Base-by-base conservation (phyloP, 2,329 filamentous ascomycete genomes). In the Dichotomopilus funicola region DNA sequence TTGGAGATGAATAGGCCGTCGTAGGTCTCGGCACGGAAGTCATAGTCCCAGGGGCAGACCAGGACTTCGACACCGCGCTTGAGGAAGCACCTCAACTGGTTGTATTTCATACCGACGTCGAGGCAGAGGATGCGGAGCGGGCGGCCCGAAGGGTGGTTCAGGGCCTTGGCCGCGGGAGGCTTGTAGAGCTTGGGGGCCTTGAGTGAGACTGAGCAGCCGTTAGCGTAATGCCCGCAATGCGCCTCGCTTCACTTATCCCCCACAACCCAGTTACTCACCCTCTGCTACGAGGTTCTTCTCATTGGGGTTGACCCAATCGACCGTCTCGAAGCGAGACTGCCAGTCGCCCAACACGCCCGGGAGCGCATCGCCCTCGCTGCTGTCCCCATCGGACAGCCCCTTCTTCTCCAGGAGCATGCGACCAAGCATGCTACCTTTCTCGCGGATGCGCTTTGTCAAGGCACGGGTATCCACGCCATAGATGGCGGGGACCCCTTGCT, bases 1-100 rank as follows among this genome's bases (percentile, higher is more conserved):
- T 99, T 99, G 62, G 92, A 97, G 64, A 99, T 85, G 78, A 99
- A 99, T 48, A 99, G 83, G 70, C 94, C 94, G 71, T 99, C 94
- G 69, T 96, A 97, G 63, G 95, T 84, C 61, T 88, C 87, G 56
- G 85, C 87, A 53, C 86, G 83, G 71, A 97, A 91, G 71, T 97
- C 87, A 68, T 96, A 91, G 74, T 99, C 86, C 91, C 92, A 99
- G 8, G 94, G 94, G 61, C 94, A 91, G 55, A 96, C 90, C 62
- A 96, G 76, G 49, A 97, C 91, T 71, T 99, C 94, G 54, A 97
- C 88, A 54, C 94, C 94, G 64, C 94, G 85, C 66, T 85, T 86
- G 57, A 99, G 79, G 66, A 99, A 85, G 75, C 94, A 99, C 64
- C 94, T 83, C 65, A 99, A 80, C 76, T 99, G 94, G 76, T 97